Conservation (phyloP, 139 green algal genomes). For the Coelastrella sp. region DNA sequence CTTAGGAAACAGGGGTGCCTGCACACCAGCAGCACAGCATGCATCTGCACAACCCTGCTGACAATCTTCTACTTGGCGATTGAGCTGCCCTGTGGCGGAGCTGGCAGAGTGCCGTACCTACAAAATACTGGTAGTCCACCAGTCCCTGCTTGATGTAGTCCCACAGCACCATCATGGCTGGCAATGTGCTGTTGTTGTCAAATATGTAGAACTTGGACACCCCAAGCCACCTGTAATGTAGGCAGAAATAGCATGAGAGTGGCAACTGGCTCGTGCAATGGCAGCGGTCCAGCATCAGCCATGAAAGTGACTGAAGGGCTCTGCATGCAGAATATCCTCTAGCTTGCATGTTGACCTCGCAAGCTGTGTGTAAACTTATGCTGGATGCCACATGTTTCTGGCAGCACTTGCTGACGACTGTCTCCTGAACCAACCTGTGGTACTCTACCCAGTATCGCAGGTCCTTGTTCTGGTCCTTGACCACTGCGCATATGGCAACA, state of each 20-base stretch:
- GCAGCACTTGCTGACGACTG: neutral
- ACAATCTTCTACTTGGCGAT: too few relatives aligned
- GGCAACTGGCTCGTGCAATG: neutral
- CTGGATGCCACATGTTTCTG: too few relatives aligned
- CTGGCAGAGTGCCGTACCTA: neutral
- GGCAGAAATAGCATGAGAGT: too few relatives aligned
- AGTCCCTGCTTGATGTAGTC: slow-evolving; percentile 48
- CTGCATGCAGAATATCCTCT: too few relatives aligned
- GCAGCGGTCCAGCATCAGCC: neutral
- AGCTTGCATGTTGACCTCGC: too few relatives aligned
- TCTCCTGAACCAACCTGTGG: slow-evolving; percentile 37
- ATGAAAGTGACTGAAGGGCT: neutral
- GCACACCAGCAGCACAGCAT: neutral
- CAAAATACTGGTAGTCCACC: slow-evolving; percentile 53
- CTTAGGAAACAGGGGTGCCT: too few relatives aligned
- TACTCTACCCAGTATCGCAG: slow-evolving; percentile 59
- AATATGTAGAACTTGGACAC: slow-evolving; percentile 56
- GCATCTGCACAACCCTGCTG: too few relatives aligned
- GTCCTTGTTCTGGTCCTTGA: slow-evolving; percentile 55
- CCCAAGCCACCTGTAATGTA: slow-evolving; percentile 43
- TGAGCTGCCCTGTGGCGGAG: too few relatives aligned
- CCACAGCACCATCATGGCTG: slow-evolving; percentile 46
- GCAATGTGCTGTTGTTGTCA: slow-evolving; percentile 57
- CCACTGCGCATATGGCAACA: slow-evolving; percentile 49
- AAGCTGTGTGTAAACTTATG: too few relatives aligned